A percentile compares a stretch with the other conserved stretches of the same genome.
These are phyloP conservation scores for Aureobasidium namibiae DNA, from an alignment of 2,329 filamentous ascomycete species.

Conservation along the genomic window DNA sequence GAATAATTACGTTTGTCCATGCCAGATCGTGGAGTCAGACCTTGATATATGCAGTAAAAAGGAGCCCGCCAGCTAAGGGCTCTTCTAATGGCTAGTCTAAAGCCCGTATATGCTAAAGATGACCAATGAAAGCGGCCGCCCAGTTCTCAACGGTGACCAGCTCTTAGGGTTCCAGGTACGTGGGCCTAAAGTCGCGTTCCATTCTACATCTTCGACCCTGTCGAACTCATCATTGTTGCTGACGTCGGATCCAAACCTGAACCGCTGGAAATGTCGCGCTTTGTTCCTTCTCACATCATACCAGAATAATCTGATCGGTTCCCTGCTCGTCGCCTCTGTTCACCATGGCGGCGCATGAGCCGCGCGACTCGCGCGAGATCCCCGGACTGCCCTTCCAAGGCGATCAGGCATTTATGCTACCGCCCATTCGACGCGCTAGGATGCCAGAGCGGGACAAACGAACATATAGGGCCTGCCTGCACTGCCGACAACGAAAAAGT, in stretches of 20 bases:
- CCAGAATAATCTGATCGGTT: not conserved
- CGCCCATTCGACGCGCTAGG: slow-evolving; percentile 11
- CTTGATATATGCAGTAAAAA: not conserved
- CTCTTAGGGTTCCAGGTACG: not conserved
- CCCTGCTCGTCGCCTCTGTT: not conserved
- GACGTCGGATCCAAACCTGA: not conserved
- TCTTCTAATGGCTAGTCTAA: not conserved
- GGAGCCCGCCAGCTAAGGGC: not conserved
- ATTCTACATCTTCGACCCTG: not conserved
- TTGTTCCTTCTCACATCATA: not conserved
- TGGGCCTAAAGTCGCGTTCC: not conserved
- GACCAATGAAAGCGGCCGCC: not conserved
- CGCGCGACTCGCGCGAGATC: slow-evolving; percentile 8
- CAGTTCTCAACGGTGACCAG: not conserved
- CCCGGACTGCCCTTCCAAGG: slow-evolving; percentile 9
- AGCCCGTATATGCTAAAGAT: not conserved
- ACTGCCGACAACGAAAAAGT: slow-evolving; percentile 27
- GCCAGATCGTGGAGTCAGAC: not conserved
- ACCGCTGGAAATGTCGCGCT: not conserved
- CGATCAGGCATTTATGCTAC: slow-evolving; percentile 10
- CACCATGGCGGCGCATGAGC: slow-evolving; percentile 1
- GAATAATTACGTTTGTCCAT: too few relatives aligned
- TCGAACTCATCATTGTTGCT: not conserved
- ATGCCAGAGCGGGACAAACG: slow-evolving; percentile 25
- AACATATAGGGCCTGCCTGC: slow-evolving; percentile 26